Evolutionary conservation across 2,329 filamentous ascomycete species (phyloP), one percentile per base, ranked within the genome.

Genomic region (Colletotrichum australisinense): DNA sequence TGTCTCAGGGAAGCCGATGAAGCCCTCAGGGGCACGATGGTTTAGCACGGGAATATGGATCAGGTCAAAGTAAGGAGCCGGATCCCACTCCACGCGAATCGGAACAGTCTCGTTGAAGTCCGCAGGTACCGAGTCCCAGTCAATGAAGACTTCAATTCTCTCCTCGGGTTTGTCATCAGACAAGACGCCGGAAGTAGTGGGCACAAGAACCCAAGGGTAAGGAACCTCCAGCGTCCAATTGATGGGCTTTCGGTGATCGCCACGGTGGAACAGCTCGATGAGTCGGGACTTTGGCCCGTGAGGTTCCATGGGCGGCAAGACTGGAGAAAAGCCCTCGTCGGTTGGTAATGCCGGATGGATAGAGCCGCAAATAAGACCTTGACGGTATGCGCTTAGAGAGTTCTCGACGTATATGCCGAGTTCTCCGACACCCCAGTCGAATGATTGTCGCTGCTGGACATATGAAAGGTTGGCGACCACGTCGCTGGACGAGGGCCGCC

Each of bases 281-380:
- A 83, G 87, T 22, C 86, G 82, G 5, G 79, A 81, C 19, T 76
- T 76, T 1, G 82, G 82, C 4, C 86, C 86, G 57, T 86, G 88
- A 0, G 85, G 84, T 69, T 86, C 84, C 74, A 89, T 83, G 0
- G 82, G 78, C 35, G 83, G 83, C 9, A 88, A 79, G 2, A 82
- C 83, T 2, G 88, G 81, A 1, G 79, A 82, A 65, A 84, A 81
- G n/a, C 83, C 81, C 82, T 67, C 66, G 8, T 30, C 53, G 14
- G 72, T 76, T 6, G 75, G 75, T 65, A 74, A 49, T 5, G 74
- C 85, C 1, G 84, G 80, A 46, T 82, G 86, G 69, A 76, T 82
- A 76, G 91, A 88, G 79, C 85, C 89, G 19, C 79, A 81, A 77
- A 90, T 87, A 64, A 90, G 88, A 55, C 88, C 88, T 0, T 88